Evolutionary conservation across 805 yeast species (phyloP), one percentile per base, ranked within the genome.

Genomic region (Spathaspora girioi): DNA sequence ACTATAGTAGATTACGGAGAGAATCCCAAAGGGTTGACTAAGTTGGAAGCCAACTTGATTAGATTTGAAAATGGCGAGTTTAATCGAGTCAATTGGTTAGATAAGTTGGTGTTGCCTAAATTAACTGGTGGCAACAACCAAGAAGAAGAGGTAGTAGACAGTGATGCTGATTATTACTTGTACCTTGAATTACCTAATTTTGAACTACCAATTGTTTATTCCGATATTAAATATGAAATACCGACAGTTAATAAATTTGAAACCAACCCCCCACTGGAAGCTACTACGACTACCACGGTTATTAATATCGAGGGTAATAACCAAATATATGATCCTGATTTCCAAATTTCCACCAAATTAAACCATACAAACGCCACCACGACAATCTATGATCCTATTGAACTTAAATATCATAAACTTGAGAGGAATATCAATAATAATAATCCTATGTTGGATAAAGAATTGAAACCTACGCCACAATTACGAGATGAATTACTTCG

Each of bases 391-490:
- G 96, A 93, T 60, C 97, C 97, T 1, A 85, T 94, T 19, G 98
- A 94, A 63, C 79, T 83, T 56, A 94, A 93, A 64, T 90, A 87
- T 63, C 82, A 96, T 57, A 83, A 86, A 52, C 69, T 93, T 48
- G 94, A 92, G 56, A 86, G 97, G 66, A 71, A 70, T 48, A 82
- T 87, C 46, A 89, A 92, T 58, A 86, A 87, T 60, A 81, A 86
- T 47, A 79, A 23, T 23, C 26, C 89, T 1, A 79, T 88, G 26
- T 68, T 89, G 38, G 98, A 92, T 63, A 83, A 82, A 57, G 97
- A 91, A 52, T 75, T 89, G 45, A 89, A 92, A 59, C 99, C 99
- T 1, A 87, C 93, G 17, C 86, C 96, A 3, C 87, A 84, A 59
- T 76, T 86, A 35, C 76, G 97, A 58, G 90, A 86, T 54, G 87